Conservation (phyloP, 2,329 filamentous ascomycete species). For the Colletotrichum phormii region DNA sequence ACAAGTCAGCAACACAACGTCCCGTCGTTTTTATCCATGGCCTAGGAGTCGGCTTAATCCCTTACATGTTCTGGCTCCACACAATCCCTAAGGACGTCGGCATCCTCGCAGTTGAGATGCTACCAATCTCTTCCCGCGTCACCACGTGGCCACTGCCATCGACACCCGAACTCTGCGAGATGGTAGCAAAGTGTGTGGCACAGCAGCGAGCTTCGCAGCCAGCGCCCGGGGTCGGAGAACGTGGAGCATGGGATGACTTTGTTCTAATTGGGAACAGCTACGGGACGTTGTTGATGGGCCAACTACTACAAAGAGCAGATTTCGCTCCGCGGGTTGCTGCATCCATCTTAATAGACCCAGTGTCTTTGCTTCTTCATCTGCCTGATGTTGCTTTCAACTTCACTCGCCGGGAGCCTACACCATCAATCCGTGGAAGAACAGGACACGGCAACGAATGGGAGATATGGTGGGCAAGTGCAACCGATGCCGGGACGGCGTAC, state of each 20-base stretch:
- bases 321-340: slow-evolving; percentile 53
- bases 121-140: slow-evolving; percentile 69
- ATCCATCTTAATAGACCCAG: slow-evolving; percentile 68
- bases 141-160: slow-evolving; percentile 58
- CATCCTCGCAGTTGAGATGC: slow-evolving; percentile 68
- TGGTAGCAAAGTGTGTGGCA: slow-evolving; percentile 29
- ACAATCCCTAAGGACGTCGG: slow-evolving; percentile 60
- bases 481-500: slow-evolving; percentile 74
- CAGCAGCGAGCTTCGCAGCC: slow-evolving; percentile 25
- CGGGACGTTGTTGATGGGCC: slow-evolving; percentile 66
- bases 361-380: slow-evolving; percentile 69
- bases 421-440: slow-evolving; percentile 17
- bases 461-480: slow-evolving; percentile 78
- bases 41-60: slow-evolving; percentile 65
- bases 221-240: slow-evolving; percentile 1
- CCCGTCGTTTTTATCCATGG: slow-evolving; percentile 74
- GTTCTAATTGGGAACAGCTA: slow-evolving; percentile 70
- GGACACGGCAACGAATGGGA: slow-evolving; percentile 73
- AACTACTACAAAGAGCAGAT: slow-evolving; percentile 62
- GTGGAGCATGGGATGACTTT: slow-evolving; percentile 56
- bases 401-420: slow-evolving; percentile 53
- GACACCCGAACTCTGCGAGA: slow-evolving; percentile 9
- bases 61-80: slow-evolving; percentile 64
- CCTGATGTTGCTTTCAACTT: slow-evolving; percentile 75
- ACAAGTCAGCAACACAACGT: slow-evolving; percentile 66